A percentile compares a stretch with the other conserved stretches of the same genome.
phyloP scores from a whole-genome alignment of 2,329 filamentous ascomycete species.

The Hypoxylon sp. region DNA sequence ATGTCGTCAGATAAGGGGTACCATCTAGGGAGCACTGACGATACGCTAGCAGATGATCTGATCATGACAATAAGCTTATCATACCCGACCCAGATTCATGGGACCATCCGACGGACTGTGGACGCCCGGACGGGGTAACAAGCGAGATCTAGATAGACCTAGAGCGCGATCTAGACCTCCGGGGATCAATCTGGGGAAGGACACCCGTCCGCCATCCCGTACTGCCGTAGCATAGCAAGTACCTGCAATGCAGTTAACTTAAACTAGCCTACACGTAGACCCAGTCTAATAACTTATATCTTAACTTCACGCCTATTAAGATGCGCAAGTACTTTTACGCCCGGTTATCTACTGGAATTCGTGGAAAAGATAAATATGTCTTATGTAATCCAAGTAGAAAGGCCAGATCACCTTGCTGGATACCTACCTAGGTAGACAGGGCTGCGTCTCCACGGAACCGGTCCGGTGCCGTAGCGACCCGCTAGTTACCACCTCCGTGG shows the following conservation, averaged over 20 bases:
- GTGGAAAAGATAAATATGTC: constrained; percentile 1
- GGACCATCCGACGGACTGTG: constrained; percentile 28
- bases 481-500: constrained; percentile 11
- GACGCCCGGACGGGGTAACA: constrained; percentile 32
- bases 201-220: constrained; percentile 23
- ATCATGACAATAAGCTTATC: constrained; percentile 43
- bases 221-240: constrained; percentile 22
- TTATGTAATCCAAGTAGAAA: constrained; percentile 17
- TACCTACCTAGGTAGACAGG: background rate
- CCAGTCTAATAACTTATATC: background rate
- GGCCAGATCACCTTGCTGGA: background rate
- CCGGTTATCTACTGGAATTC: constrained; percentile 1
- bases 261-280: constrained; percentile 6
- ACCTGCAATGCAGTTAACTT: constrained; percentile 15
- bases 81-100: constrained; percentile 41
- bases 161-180: constrained; percentile 45
- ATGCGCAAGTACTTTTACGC: constrained; percentile 9
- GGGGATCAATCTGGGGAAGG: constrained; percentile 39
- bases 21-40: constrained; percentile 12
- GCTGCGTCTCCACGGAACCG: constrained; percentile 4
- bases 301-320: background rate
- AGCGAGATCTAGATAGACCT: constrained; percentile 45
- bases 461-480: constrained; percentile 11
- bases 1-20: constrained; percentile 37
- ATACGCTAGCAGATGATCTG: constrained; percentile 28